Base-by-base conservation (phyloP, 768 basidiomycete species). In the Dacryopinax spathularia region DNA sequence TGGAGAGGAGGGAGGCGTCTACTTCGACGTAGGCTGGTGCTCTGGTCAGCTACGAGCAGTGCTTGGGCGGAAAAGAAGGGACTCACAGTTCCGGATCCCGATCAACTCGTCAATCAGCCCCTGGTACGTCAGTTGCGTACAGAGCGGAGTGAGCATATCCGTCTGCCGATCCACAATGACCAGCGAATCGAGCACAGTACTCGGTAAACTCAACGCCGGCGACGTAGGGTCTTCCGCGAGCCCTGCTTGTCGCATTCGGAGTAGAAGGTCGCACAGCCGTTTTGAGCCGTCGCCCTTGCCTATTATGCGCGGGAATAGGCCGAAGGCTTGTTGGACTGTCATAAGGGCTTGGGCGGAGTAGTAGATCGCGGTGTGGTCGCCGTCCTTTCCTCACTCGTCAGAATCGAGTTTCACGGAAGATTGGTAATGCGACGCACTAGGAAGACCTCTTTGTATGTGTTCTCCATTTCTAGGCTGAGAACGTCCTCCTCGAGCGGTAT, bases 61-160 rank as follows among this genome's bases (percentile, higher is more conserved):
- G 31, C 22, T 20, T 13, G n/a, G 20, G 1, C 3, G 43, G 34
- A 48, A 62, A 29, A 31, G 66, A 29, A 37, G 43, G 0, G 41
- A 74, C 86, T 65, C 69, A 91, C 94, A 88, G 70, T 96, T 92
- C 73, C 82, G 88, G 66, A 99, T 86, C 0, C 91, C 89, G 56
- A 96, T 78, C 34, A 91, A 76, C 73, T 99, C 96, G 70, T 98
- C 96, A 34, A 97, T 80, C 59, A 99, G 84, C 20, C 96, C 96
- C 72, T 98, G 88, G 68, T 98, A 98, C 0, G 96, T 99, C 63
- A 98, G 77, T 70, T 98, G 94, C 1, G 96, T 98, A 48, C 95
- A 82, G 60, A 98, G 78, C 1, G 96, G 92, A 0, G 96, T 96
- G 65, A 98, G 85, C 88, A 97, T 89, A 70, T 99, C 96, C 10